Conservation (phyloP, 305 asterid species). For the Plantago coronopus region DNA sequence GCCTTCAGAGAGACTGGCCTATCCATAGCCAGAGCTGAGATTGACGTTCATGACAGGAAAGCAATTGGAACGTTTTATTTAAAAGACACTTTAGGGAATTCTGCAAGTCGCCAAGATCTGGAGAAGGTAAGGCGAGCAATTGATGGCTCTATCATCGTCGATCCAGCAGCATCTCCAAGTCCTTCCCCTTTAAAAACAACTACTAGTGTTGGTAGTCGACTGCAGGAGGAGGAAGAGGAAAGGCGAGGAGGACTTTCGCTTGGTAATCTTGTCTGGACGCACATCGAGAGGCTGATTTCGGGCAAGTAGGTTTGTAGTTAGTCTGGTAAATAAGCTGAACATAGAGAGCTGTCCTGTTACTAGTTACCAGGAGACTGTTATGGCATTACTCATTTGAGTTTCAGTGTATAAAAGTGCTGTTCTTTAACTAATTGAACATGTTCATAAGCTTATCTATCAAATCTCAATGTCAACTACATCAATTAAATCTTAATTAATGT, state of each 20-base stretch:
- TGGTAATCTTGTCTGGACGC: slow-evolving; percentile 71
- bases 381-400: no score
- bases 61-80: slow-evolving; percentile 81
- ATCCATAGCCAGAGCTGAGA: slow-evolving; percentile 65
- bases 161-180: slow-evolving; percentile 17
- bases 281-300: slow-evolving; percentile 58
- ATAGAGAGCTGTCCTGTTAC: no score
- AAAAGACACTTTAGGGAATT: slow-evolving; percentile 57
- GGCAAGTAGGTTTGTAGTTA: no score
- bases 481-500: no score
- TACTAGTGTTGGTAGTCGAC: slow-evolving; percentile 14
- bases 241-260: slow-evolving; percentile 33
- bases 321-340: no score
- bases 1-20: slow-evolving; percentile 75
- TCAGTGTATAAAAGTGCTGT: no score
- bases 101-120: slow-evolving; percentile 40
- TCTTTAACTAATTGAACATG: no score
- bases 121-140: slow-evolving; percentile 57
- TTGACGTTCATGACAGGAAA: slow-evolving; percentile 50
- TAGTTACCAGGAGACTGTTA: no score
- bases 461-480: no score
- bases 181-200: slow-evolving; percentile 29
- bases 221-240: slow-evolving; percentile 25
- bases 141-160: slow-evolving; percentile 43
- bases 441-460: no score